phyloP scores from a whole-genome alignment of 306 rosid genomes.

The Phaseolus lunatus region DNA sequence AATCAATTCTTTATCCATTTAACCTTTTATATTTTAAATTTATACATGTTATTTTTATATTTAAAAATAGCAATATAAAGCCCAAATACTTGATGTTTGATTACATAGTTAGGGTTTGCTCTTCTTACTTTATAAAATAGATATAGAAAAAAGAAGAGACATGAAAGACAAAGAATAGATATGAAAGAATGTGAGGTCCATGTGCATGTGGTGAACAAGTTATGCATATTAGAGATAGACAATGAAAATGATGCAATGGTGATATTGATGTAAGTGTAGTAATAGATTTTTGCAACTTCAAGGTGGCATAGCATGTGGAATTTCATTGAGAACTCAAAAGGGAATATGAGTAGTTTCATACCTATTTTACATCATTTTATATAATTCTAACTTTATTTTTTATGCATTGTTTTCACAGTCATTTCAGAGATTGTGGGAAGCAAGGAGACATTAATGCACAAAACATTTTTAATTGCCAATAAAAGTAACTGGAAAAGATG shows the following conservation, averaged over 20 bases:
- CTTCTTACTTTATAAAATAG: neutral
- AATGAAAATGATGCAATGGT: constrained; percentile 21
- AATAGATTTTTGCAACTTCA: constrained; percentile 45
- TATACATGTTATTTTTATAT: neutral
- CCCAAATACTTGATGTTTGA: neutral
- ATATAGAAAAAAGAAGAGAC: neutral
- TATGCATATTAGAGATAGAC: constrained; percentile 4
- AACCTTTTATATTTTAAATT: neutral
- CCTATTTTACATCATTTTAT: neutral
- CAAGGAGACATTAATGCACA: constrained; percentile 47
- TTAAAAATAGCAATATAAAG: neutral
- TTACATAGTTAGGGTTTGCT: neutral
- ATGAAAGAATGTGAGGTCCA: constrained; percentile 7
- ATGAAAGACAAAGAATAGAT: neutral
- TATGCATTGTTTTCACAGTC: neutral
- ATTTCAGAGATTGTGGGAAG: constrained; percentile 28
- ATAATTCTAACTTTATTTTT: neutral
- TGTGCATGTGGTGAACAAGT: constrained; percentile 10
- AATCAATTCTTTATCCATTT: neutral
- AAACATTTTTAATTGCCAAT: constrained; percentile 27
- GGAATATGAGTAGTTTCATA: constrained; percentile 36
- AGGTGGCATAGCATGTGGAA: constrained; percentile 42
- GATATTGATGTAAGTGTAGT: constrained; percentile 31
- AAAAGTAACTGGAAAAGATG: constrained; percentile 31
- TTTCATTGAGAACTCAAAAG: constrained; percentile 34